A percentile compares a stretch with the other conserved stretches of the same genome.
phyloP scores from a whole-genome alignment of 371 early-diverging fungal species.

The Mucor sp. region DNA sequence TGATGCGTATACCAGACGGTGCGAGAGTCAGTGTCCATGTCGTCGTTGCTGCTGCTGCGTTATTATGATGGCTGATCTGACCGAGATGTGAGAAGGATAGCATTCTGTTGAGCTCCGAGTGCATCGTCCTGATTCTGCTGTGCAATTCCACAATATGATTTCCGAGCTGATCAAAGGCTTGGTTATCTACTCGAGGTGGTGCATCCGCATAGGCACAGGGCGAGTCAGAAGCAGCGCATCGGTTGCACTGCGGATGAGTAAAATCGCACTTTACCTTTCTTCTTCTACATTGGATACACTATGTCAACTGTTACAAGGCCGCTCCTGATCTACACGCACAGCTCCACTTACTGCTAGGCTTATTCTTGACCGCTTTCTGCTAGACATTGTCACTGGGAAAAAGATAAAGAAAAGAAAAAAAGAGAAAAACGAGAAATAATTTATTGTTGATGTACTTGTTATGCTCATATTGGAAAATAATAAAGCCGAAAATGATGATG shows the following conservation, averaged over 20 bases:
- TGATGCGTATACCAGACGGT: conserved; percentile 46
- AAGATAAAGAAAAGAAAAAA: not conserved
- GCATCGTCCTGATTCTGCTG: conserved; percentile 48
- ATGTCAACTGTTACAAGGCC: not conserved
- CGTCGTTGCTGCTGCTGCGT: not conserved
- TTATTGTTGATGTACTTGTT: not conserved
- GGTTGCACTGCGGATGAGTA: conserved; percentile 60
- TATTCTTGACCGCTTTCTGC: conserved; percentile 36
- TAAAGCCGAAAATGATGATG: not conserved
- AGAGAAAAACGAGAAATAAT: not conserved
- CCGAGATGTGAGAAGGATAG: conserved; percentile 49
- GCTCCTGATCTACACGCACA: not conserved
- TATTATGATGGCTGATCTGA: conserved; percentile 1
- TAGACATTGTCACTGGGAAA: not conserved
- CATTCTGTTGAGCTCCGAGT: conserved; percentile 46
- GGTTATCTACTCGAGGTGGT: conserved; percentile 55
- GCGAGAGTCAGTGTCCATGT: conserved; percentile 51
- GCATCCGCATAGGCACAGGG: conserved; percentile 52
- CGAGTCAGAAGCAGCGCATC: conserved; percentile 50
- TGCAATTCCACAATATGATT: conserved; percentile 48
- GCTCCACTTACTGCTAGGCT: conserved; percentile 36
- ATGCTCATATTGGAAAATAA: not conserved
- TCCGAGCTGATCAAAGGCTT: conserved; percentile 54
- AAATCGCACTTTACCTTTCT: conserved; percentile 67
- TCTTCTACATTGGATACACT: conserved; percentile 59